Conservation (phyloP, 208 protist species). For the Trypanosoma cruzi region DNA sequence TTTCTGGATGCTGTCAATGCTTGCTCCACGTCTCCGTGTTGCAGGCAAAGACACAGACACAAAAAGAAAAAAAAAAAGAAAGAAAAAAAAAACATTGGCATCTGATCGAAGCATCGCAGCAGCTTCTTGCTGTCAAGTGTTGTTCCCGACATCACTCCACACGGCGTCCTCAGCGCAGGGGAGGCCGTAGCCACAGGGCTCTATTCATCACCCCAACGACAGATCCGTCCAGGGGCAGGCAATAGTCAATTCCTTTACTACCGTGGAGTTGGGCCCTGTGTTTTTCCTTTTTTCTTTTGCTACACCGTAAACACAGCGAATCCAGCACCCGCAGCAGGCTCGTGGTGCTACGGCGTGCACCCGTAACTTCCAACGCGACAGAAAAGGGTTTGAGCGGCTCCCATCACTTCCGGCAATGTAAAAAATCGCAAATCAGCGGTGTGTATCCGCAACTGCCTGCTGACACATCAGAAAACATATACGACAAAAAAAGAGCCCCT, state of each 20-base stretch:
- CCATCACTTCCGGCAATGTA: background rate
- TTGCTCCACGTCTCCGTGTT: background rate
- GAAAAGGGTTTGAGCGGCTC: slow-evolving; percentile 11
- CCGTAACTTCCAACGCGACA: slow-evolving; percentile 9
- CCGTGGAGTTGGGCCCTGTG: no score
- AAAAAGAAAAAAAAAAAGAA: no score
- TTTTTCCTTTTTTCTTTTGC: background rate
- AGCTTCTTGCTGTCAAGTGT: no score
- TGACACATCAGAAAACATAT: background rate
- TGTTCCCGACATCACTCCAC: no score
- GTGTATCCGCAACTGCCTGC: background rate
- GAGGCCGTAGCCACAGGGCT: background rate
- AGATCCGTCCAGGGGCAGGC: background rate
- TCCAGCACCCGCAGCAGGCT: slow-evolving; percentile 9
- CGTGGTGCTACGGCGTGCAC: background rate
- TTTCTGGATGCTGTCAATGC: no score
- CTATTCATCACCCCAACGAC: background rate
- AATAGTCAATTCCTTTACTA: background rate
- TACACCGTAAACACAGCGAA: background rate
- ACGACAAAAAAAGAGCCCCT: background rate
- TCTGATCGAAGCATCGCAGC: no score
- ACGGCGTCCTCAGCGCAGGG: background rate
- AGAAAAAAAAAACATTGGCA: no score
- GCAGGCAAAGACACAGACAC: no score
- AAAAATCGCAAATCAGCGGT: slow-evolving; percentile 13